A percentile compares a stretch with the other conserved stretches of the same genome.
These are phyloP conservation scores for Chiua virens DNA, from an alignment of 768 basidiomycete species.

Conservation along the genomic window DNA sequence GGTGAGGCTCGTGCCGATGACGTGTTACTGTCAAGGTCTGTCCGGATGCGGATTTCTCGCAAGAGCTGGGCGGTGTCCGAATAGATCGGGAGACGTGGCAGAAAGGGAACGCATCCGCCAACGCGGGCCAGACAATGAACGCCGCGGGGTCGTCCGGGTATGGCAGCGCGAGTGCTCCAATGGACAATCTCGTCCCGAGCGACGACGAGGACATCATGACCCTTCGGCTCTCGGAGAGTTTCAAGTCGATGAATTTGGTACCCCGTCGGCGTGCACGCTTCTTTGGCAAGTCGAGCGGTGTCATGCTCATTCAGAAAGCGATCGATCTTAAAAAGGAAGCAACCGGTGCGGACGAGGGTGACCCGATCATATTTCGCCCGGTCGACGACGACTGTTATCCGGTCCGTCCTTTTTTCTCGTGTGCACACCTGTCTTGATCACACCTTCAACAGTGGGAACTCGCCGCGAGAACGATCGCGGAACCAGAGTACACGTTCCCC, in stretches of 20 bases:
- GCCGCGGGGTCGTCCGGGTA: conserved; percentile 5
- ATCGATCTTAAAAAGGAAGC: conserved; percentile 60
- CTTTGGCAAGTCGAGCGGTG: conserved; percentile 42
- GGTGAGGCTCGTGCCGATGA: too few relatives aligned
- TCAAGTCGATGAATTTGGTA: conserved; percentile 22
- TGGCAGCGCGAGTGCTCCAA: conserved; percentile 1
- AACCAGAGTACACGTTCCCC: conserved; percentile 45
- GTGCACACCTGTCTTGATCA: neutral
- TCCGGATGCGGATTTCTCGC: conserved; percentile 61
- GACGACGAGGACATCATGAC: conserved; percentile 29
- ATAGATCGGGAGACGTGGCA: conserved; percentile 42
- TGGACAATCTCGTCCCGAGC: conserved; percentile 26
- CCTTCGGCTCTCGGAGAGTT: conserved; percentile 21
- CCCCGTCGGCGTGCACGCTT: conserved; percentile 22
- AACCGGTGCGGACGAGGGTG: conserved; percentile 35
- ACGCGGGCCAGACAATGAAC: too few relatives aligned
- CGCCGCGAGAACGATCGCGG: conserved; percentile 16
- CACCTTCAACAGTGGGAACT: conserved; percentile 26
- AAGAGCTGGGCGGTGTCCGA: conserved; percentile 48
- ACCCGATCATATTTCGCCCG: conserved; percentile 3
- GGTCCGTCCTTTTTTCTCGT: conserved; percentile 17
- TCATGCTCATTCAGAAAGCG: conserved; percentile 45
- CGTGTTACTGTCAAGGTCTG: conserved; percentile 40
- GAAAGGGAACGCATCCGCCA: conserved; percentile 6
- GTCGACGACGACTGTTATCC: conserved; percentile 10